These are phyloP conservation scores for Penicillium sp. DNA, from an alignment of 2,329 filamentous ascomycete genomes.

Conservation along the genomic window DNA sequence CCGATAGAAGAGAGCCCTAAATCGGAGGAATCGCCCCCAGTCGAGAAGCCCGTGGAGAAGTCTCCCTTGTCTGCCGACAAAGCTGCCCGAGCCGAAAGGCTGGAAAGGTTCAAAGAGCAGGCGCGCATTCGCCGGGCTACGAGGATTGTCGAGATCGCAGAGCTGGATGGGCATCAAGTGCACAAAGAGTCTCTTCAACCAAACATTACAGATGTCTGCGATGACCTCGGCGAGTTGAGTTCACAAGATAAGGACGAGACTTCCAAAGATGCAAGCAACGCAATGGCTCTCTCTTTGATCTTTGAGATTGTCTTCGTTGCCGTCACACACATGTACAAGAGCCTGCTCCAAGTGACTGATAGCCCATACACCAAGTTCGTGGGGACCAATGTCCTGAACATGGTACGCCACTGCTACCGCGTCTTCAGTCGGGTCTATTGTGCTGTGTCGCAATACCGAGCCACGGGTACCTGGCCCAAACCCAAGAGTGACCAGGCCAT, in stretches of 20 bases:
- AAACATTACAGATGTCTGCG: slow-evolving; percentile 19
- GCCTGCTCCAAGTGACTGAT: slow-evolving; percentile 19
- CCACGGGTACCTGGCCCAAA: slow-evolving; percentile 30
- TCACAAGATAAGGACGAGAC: slow-evolving; percentile 10
- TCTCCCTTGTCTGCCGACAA: slow-evolving; percentile 6
- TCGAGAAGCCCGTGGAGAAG: slow-evolving; percentile 1
- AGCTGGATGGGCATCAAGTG: slow-evolving; percentile 35
- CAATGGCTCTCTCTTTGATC: slow-evolving; percentile 26
- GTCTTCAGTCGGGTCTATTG: slow-evolving; percentile 24
- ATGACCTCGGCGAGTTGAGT: slow-evolving; percentile 16
- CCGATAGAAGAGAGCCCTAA: neutral
- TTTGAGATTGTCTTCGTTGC: slow-evolving; percentile 30
- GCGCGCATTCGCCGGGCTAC: slow-evolving; percentile 13
- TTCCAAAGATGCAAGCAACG: slow-evolving; percentile 13
- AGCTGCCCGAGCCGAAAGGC: slow-evolving; percentile 9
- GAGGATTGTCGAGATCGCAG: slow-evolving; percentile 24
- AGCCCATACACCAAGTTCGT: slow-evolving; percentile 24
- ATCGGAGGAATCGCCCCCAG: neutral
- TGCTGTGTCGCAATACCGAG: slow-evolving; percentile 28
- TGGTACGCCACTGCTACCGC: slow-evolving; percentile 30
- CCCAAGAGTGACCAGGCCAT: slow-evolving; percentile 26
- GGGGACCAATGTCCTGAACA: slow-evolving; percentile 25
- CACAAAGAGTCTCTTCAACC: slow-evolving; percentile 14
- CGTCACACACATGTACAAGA: slow-evolving; percentile 24
- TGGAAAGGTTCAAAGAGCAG: slow-evolving; percentile 18